Evolutionary conservation across 495 filamentous ascomycete species (phyloP).

Genomic region (Letharia lupina): DNA sequence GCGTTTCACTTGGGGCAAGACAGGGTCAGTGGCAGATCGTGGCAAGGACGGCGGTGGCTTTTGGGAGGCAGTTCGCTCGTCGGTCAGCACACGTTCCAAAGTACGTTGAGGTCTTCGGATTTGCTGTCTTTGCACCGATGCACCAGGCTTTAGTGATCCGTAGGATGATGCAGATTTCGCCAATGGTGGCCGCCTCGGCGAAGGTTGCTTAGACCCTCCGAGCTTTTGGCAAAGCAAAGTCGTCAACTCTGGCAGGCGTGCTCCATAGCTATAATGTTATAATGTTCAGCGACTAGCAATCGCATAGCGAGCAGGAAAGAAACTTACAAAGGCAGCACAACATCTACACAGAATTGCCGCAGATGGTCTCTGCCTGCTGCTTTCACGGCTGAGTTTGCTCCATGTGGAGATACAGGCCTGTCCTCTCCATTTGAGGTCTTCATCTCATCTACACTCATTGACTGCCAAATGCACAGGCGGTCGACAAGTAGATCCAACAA

Average conservation of each 20-base stretch:
- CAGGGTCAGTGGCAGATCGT: conserved; percentile 59
- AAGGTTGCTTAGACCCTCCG: conserved; percentile 61
- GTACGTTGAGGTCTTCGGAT: conserved; percentile 47
- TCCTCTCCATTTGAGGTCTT: conserved; percentile 43
- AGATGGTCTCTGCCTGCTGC: conserved; percentile 49
- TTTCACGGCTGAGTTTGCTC: conserved; percentile 32
- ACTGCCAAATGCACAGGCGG: conserved; percentile 93
- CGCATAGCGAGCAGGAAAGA: not conserved
- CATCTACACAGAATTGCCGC: conserved; percentile 80
- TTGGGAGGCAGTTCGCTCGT: conserved; percentile 49
- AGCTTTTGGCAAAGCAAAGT: conserved; percentile 76
- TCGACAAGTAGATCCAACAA: conserved; percentile 82
- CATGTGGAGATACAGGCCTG: conserved; percentile 25
- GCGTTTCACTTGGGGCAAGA: conserved; percentile 50
- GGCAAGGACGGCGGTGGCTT: conserved; percentile 47
- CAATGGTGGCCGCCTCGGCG: conserved; percentile 48
- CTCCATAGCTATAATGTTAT: conserved; percentile 57
- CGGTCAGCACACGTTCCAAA: conserved; percentile 63
- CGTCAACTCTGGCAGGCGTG: conserved; percentile 74
- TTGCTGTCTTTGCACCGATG: conserved; percentile 45
- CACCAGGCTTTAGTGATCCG: conserved; percentile 41
- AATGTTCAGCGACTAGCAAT: conserved; percentile 3
- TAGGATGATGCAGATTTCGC: conserved; percentile 31
- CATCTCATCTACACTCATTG: conserved; percentile 51
- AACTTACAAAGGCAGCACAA: conserved; percentile 82